Conservation (phyloP, 2,329 filamentous ascomycete genomes). For the Metarhizium rileyi region DNA sequence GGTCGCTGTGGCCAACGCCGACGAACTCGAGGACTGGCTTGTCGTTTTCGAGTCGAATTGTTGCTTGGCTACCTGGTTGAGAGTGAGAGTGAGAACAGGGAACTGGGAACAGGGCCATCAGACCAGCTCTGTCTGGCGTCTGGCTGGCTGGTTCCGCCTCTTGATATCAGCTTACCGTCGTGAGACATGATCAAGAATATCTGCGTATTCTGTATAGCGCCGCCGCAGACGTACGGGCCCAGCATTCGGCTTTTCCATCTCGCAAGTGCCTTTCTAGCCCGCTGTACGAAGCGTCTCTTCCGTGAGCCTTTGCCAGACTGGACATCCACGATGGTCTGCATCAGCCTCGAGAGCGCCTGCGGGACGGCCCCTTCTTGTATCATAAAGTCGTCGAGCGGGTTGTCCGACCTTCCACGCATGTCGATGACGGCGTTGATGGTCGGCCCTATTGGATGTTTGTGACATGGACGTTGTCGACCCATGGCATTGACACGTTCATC, state of each 20-base stretch:
- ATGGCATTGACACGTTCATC: constrained; percentile 46
- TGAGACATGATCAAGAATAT: constrained; percentile 60
- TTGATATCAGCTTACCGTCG: constrained; percentile 35
- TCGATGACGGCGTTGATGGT: constrained; percentile 56
- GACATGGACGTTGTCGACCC: constrained; percentile 36
- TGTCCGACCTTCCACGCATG: constrained; percentile 36
- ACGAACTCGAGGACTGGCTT: constrained; percentile 50
- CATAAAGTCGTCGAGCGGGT: constrained; percentile 51
- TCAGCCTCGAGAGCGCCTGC: constrained; percentile 41
- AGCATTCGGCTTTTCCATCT: constrained; percentile 39
- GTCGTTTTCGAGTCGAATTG: constrained; percentile 48
- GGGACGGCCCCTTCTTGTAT: constrained; percentile 56
- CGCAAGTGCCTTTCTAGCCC: constrained; percentile 6
- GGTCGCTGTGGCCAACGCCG: constrained; percentile 45
- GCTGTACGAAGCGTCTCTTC: neutral
- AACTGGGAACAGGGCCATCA: too few relatives aligned
- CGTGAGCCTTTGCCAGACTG: constrained; percentile 25
- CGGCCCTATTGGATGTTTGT: constrained; percentile 46
- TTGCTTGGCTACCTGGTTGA: constrained; percentile 43
- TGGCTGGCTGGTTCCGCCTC: neutral
- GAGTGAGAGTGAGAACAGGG: neutral
- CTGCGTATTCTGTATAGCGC: constrained; percentile 50
- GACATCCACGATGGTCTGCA: constrained; percentile 47
- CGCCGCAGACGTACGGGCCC: constrained; percentile 45
- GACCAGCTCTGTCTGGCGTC: too few relatives aligned